Evolutionary conservation across 345 rosid genomes (phyloP), one percentile per base, ranked within the genome.

Genomic region (Hirschfeldia incana): DNA sequence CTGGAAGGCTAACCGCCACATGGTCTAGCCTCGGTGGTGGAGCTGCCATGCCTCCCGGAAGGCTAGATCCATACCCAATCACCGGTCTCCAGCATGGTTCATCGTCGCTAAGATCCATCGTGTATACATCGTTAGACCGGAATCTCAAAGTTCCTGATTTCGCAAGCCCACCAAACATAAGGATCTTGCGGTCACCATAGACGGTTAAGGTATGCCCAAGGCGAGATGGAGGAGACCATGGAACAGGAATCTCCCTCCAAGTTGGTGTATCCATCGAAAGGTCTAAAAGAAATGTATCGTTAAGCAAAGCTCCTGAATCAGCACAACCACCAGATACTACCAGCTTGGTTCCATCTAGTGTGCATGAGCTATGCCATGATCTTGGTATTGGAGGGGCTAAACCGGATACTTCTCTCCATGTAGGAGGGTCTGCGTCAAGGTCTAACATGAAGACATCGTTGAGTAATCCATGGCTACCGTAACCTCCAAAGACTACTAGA

Each of bases 351-450:
- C 98, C 98, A 77, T 94, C 98, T 11, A 94, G 95, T 16, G 98
- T 94, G 87, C 98, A 94, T 2, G 98, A 94, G 81, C 98, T 94
- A 75, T 94, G 98, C 98, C 98, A 94, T 28, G 98, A 91, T 79
- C 98, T 84, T 33, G 98, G 97, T 69, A 94, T 89, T 5, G 98
- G 98, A 15, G 97, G 98, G 4, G 98, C 95, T 67, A 91, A 82
- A 60, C 95, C 97, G 49, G 98, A 90, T 42, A 94, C 88, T 83
- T 94, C 98, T 39, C 95, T 91, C 98, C 98, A 94, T 11, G 88
- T 85, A 9, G 94, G 97, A 64, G 95, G 91, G 80, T 87, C 87
- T 55, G 98, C 95, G 76, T 93, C 98, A 85, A 93, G 88, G 82
- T 93, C 97, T 84, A 93, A 71, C 49, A 93, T 80, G 65, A 93